phyloP scores from a whole-genome alignment of 805 yeast species.

The Lipomyces kockii region DNA sequence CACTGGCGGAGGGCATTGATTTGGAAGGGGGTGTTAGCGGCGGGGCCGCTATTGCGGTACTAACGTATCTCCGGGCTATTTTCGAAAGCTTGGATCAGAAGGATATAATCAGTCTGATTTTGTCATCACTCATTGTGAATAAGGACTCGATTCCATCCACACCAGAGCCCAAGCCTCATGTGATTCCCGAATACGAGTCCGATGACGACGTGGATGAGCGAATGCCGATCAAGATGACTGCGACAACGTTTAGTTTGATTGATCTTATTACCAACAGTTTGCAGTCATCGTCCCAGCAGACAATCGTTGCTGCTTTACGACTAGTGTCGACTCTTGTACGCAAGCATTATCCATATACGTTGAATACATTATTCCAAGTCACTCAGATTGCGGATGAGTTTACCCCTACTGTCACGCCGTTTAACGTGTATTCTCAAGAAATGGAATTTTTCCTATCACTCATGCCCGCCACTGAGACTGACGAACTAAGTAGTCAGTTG shows the following conservation, averaged over 20 bases:
- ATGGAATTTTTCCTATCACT: slow-evolving; percentile 28
- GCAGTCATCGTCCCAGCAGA: slow-evolving; percentile 32
- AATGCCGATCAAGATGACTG: neutral
- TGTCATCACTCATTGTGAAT: slow-evolving; percentile 5
- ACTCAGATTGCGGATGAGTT: slow-evolving; percentile 20
- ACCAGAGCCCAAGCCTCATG: neutral
- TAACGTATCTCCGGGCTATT: slow-evolving; percentile 39
- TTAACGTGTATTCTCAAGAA: slow-evolving; percentile 28
- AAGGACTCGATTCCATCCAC: neutral
- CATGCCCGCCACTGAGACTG: slow-evolving; percentile 19
- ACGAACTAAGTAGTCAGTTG: slow-evolving; percentile 15
- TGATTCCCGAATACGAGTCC: neutral
- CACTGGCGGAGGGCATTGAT: slow-evolving; percentile 39
- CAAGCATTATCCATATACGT: slow-evolving; percentile 41
- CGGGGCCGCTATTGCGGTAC: slow-evolving; percentile 37
- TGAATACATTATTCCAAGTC: slow-evolving; percentile 27
- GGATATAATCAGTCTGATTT: slow-evolving; percentile 18
- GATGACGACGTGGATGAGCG: neutral
- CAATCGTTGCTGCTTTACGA: slow-evolving; percentile 35
- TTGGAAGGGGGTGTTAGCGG: slow-evolving; percentile 22
- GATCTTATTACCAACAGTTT: slow-evolving; percentile 35
- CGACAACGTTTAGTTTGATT: slow-evolving; percentile 24
- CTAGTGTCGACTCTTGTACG: slow-evolving; percentile 38
- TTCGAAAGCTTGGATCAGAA: slow-evolving; percentile 33
- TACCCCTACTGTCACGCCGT: slow-evolving; percentile 26